phyloP scores from a whole-genome alignment of 2,329 filamentous ascomycete genomes.

The Leptographium procerum region DNA sequence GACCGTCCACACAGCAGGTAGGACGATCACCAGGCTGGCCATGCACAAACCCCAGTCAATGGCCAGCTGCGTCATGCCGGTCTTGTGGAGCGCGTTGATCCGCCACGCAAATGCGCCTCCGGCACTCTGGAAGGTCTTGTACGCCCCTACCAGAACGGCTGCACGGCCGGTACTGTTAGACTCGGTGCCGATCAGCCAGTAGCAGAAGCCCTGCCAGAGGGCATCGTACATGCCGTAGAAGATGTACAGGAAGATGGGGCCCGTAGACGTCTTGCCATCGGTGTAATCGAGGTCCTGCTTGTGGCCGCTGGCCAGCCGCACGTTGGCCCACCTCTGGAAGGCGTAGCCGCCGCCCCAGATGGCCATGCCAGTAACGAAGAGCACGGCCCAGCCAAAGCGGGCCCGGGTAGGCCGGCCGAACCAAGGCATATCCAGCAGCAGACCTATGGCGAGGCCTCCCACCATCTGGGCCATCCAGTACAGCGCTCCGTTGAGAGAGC shows the following conservation, averaged over 20 bases:
- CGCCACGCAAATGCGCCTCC: slow-evolving; percentile 36
- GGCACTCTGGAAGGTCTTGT: slow-evolving; percentile 31
- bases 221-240: slow-evolving; percentile 61
- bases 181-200: slow-evolving; percentile 44
- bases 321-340: slow-evolving; percentile 48
- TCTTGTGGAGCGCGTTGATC: slow-evolving; percentile 24
- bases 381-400: slow-evolving; percentile 29
- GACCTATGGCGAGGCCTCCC: slow-evolving; percentile 36
- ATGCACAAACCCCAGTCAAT: slow-evolving; percentile 36
- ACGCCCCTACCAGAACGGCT: slow-evolving; percentile 33
- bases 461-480: slow-evolving; percentile 48
- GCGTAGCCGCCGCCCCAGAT: slow-evolving; percentile 52
- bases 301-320: slow-evolving; percentile 19
- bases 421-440: slow-evolving; percentile 29
- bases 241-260: slow-evolving; percentile 54
- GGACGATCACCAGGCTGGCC: slow-evolving; percentile 27
- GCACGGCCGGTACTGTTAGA: slow-evolving; percentile 28
- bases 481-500: slow-evolving; percentile 41
- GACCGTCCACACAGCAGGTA: slow-evolving; percentile 31
- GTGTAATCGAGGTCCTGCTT: slow-evolving; percentile 27
- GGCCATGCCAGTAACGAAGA: slow-evolving; percentile 38
- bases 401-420: slow-evolving; percentile 34
- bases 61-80: slow-evolving; percentile 28
- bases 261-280: slow-evolving; percentile 2
- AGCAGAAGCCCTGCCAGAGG: slow-evolving; percentile 53